Percentiles rank a stretch among this genome's conserved stretches.
Evolutionary conservation across 2,329 filamentous ascomycete species (phyloP).

Genomic region (Neofusicoccum cordaticola): DNA sequence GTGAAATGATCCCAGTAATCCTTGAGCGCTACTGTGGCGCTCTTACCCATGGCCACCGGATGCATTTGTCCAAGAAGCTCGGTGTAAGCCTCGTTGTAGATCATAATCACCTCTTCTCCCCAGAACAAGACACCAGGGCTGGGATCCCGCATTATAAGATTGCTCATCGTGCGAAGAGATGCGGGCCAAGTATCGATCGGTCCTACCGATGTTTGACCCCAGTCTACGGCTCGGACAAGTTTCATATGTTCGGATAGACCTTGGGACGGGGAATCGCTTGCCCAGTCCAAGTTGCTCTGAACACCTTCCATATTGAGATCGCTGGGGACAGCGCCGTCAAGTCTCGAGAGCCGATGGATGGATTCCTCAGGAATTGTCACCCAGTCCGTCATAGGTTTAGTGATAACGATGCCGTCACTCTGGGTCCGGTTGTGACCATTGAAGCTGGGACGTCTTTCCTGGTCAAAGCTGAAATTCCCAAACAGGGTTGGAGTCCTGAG

Average conservation of each 20-base stretch:
- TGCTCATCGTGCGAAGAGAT: slow-evolving; percentile 43
- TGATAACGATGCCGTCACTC: background rate
- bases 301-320: background rate
- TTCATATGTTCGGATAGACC: slow-evolving; percentile 28
- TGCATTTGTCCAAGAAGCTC: slow-evolving; percentile 30
- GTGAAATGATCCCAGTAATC: slow-evolving; percentile 55
- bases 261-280: slow-evolving; percentile 7
- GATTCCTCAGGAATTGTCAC: background rate
- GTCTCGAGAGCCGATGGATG: background rate
- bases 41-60: slow-evolving; percentile 58
- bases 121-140: slow-evolving; percentile 41
- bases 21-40: slow-evolving; percentile 63
- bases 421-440: background rate
- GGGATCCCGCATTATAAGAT: slow-evolving; percentile 32
- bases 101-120: slow-evolving; percentile 34
- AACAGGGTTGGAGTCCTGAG: background rate
- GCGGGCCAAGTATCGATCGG: slow-evolving; percentile 48
- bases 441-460: background rate
- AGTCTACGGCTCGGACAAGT: slow-evolving; percentile 46
- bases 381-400: background rate
- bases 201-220: slow-evolving; percentile 49
- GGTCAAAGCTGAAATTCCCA: background rate
- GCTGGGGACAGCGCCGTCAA: background rate
- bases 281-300: slow-evolving; percentile 37
- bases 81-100: slow-evolving; percentile 39